These are phyloP conservation scores for Oryza coarctata DNA, from an alignment of 176 grass and related monocot genomes.

Conservation along the genomic window DNA sequence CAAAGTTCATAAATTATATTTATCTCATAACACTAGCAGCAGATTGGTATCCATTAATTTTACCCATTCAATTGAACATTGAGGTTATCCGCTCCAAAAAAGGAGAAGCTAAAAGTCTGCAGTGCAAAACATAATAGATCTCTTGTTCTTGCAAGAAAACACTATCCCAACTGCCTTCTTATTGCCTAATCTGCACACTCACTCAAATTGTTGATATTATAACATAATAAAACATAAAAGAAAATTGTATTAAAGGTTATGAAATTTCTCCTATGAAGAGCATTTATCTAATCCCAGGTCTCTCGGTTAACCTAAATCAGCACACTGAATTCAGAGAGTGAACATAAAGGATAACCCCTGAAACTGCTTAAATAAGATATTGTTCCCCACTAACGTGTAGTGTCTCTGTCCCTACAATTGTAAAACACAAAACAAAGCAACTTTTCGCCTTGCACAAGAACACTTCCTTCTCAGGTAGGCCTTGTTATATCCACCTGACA, in stretches of 20 bases:
- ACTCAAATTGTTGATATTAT: constrained; percentile 43
- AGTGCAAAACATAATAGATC: constrained; percentile 3
- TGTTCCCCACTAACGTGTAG: constrained; percentile 16
- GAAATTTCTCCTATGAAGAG: background rate
- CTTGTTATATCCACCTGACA: constrained; percentile 36
- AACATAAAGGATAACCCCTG: constrained; percentile 29
- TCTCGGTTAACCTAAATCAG: constrained; percentile 31
- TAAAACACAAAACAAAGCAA: constrained; percentile 18
- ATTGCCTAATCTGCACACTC: constrained; percentile 43
- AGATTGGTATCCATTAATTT: constrained; percentile 21
- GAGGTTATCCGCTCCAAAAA: constrained; percentile 9
- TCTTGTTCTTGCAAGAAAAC: constrained; percentile 16
- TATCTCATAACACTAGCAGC: constrained; percentile 10
- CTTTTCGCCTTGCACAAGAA: constrained; percentile 30
- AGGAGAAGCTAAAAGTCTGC: constrained; percentile 14
- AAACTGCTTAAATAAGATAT: constrained; percentile 26
- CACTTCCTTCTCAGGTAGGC: constrained; percentile 46
- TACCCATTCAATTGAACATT: constrained; percentile 21
- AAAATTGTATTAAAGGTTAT: constrained; percentile 9
- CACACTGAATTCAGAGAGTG: background rate
- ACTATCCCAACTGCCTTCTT: constrained; percentile 18
- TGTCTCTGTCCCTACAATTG: constrained; percentile 44
- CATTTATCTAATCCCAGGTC: background rate
- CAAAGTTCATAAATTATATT: background rate
- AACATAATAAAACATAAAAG: background rate